Percentiles rank a stretch among this genome's conserved stretches.
Conservation (phyloP, 495 filamentous ascomycete genomes). For the Trichocladium antarcticum region DNA sequence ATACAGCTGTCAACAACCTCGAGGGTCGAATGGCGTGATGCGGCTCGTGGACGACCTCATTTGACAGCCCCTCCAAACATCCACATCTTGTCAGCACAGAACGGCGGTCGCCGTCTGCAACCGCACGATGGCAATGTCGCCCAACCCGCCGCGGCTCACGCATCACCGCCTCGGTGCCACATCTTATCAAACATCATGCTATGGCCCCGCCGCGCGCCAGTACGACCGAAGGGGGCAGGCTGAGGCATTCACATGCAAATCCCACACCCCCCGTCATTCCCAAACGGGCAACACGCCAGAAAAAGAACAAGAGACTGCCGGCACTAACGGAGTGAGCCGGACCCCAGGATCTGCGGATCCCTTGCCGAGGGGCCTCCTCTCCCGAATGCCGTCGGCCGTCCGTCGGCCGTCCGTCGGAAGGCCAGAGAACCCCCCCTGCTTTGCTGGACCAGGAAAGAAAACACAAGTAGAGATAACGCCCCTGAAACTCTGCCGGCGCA, state of each 20-base stretch:
- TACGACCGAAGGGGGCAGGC: not conserved
- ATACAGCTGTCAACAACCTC: too few species aligned
- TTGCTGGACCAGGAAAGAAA: not conserved
- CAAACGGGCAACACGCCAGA: not conserved
- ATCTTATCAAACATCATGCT: slow-evolving; percentile 1
- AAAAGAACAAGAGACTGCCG: not conserved
- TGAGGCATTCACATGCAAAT: slow-evolving; percentile 1
- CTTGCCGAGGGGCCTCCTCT: not conserved
- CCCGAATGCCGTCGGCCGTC: too few species aligned
- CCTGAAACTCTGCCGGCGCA: too few species aligned
- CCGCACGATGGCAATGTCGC: not conserved
- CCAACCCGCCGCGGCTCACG: not conserved
- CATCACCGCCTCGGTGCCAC: not conserved
- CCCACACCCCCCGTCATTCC: not conserved
- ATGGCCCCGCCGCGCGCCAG: not conserved
- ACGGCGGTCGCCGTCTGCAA: not conserved
- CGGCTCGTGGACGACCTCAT: too few species aligned
- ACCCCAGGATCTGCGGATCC: not conserved
- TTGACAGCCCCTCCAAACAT: too few species aligned
- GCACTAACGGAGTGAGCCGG: not conserved
- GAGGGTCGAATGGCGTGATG: too few species aligned
- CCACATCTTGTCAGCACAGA: not conserved
- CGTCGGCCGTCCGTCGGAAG: too few species aligned
- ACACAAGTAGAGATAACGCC: too few species aligned
- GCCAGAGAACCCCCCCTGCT: not conserved